Evolutionary conservation across 768 basidiomycete genomes (phyloP).

Genomic region (Psilocybe tampanensis): DNA sequence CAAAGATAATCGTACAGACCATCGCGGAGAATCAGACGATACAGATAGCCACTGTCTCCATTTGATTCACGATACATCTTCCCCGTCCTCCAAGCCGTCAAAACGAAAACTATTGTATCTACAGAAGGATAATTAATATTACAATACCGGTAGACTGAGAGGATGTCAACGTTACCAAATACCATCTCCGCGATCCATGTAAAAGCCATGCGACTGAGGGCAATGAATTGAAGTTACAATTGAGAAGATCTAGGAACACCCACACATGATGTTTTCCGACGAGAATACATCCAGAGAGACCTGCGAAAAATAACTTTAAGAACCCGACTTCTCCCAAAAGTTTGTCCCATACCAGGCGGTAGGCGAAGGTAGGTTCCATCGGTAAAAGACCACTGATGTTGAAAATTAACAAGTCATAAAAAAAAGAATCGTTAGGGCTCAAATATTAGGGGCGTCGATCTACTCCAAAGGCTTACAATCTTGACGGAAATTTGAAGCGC

Average conservation of each 20-base stretch:
- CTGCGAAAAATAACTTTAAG: constrained; percentile 14
- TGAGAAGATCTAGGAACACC: constrained; percentile 5
- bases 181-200: constrained; percentile 40
- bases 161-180: constrained; percentile 26
- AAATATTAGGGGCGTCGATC: too few species aligned
- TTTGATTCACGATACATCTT: constrained; percentile 16
- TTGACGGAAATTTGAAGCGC: constrained; percentile 30
- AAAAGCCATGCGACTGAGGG: constrained; percentile 34
- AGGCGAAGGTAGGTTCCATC: constrained; percentile 32
- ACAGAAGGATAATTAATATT: background rate
- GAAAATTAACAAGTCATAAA: too few species aligned
- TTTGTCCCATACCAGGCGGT: constrained; percentile 27
- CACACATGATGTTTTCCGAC: constrained; percentile 30
- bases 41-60: constrained; percentile 20
- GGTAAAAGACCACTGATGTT: constrained; percentile 43
- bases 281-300: constrained; percentile 37
- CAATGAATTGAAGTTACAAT: background rate
- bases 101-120: constrained; percentile 34
- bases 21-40: constrained; percentile 34
- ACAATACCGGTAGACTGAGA: too few species aligned
- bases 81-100: constrained; percentile 31
- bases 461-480: constrained; percentile 37
- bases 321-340: background rate
- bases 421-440: too few species aligned
- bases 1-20: constrained; percentile 21